These are phyloP conservation scores for Physaria fendleri DNA, from an alignment of 345 rosid genomes.

Conservation along the genomic window DNA sequence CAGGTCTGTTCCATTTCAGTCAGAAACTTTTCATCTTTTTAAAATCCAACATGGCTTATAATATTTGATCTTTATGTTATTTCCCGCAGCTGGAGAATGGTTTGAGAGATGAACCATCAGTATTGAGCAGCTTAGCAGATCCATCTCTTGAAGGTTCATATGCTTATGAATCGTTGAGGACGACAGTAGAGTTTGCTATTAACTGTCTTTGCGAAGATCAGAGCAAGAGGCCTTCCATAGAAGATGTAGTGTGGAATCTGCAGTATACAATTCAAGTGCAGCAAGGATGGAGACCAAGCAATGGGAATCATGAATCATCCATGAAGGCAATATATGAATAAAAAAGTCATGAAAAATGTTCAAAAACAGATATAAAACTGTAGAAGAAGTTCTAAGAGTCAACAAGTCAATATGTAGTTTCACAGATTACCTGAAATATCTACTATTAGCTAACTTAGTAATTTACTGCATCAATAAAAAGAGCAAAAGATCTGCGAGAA, in stretches of 20 bases:
- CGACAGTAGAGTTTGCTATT: constrained; percentile 53
- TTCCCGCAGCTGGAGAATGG: constrained; percentile 49
- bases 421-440: not conserved
- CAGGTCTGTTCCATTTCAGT: constrained; percentile 34
- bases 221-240: constrained; percentile 63
- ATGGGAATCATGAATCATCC: constrained; percentile 50
- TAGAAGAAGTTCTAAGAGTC: not conserved
- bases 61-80: not conserved
- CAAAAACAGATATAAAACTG: not conserved
- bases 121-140: constrained; percentile 41
- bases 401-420: constrained; percentile 7
- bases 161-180: constrained; percentile 76
- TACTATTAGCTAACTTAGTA: not conserved
- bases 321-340: constrained; percentile 16
- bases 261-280: constrained; percentile 84
- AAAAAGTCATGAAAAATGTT: not conserved
- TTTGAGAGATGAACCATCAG: constrained; percentile 53
- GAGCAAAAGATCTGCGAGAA: not conserved
- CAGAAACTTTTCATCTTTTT: not conserved
- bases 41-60: not conserved
- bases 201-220: constrained; percentile 57
- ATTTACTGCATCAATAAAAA: not conserved
- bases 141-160: constrained; percentile 58
- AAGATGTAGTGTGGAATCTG: constrained; percentile 86
- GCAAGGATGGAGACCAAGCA: constrained; percentile 68